Evolutionary conservation across 2,329 filamentous ascomycete genomes (phyloP).

Genomic region (Elsinoe australis): DNA sequence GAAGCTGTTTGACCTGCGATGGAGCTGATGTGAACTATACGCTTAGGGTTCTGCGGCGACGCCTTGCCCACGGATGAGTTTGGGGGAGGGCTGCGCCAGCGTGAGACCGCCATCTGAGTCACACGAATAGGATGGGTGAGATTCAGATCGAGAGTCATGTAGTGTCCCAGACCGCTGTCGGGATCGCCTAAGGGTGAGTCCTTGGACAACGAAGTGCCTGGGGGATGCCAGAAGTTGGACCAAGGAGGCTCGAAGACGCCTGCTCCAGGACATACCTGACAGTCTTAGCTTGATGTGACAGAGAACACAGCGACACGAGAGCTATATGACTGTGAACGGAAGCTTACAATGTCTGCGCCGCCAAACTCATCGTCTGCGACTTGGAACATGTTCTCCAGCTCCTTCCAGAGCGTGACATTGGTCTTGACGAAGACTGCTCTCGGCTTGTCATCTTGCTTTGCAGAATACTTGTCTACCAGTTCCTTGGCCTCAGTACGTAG

Average conservation of each 20-base stretch:
- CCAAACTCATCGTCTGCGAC: slow-evolving; percentile 44
- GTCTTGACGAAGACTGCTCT: slow-evolving; percentile 38
- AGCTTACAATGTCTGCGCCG: slow-evolving; percentile 39
- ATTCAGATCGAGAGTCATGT: slow-evolving; percentile 40
- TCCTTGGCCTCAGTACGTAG: slow-evolving; percentile 42
- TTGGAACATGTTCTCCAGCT: slow-evolving; percentile 44
- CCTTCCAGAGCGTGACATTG: slow-evolving; percentile 44
- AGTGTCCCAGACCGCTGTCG: slow-evolving; percentile 27
- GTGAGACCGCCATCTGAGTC: slow-evolving; percentile 41
- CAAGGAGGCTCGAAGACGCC: slow-evolving; percentile 44
- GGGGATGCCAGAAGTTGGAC: slow-evolving; percentile 44
- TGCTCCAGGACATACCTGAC: slow-evolving; percentile 39
- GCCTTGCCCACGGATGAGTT: slow-evolving; percentile 28
- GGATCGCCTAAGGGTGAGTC: slow-evolving; percentile 29
- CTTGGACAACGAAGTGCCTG: slow-evolving; percentile 31
- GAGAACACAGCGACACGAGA: slow-evolving; percentile 28
- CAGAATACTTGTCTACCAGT: slow-evolving; percentile 33
- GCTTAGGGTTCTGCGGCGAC: slow-evolving; percentile 36
- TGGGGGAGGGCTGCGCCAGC: slow-evolving; percentile 34
- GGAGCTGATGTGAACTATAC: slow-evolving; percentile 38
- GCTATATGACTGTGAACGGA: slow-evolving; percentile 21
- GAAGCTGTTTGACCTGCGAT: slow-evolving; percentile 38
- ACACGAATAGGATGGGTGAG: slow-evolving; percentile 42
- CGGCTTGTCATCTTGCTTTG: slow-evolving; percentile 24
- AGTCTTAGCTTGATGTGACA: slow-evolving; percentile 14